Percentiles rank a stretch among this genome's conserved stretches.
These are phyloP conservation scores for Talaromyces sp. DNA, from an alignment of 2,329 filamentous ascomycete genomes.

Conservation along the genomic window DNA sequence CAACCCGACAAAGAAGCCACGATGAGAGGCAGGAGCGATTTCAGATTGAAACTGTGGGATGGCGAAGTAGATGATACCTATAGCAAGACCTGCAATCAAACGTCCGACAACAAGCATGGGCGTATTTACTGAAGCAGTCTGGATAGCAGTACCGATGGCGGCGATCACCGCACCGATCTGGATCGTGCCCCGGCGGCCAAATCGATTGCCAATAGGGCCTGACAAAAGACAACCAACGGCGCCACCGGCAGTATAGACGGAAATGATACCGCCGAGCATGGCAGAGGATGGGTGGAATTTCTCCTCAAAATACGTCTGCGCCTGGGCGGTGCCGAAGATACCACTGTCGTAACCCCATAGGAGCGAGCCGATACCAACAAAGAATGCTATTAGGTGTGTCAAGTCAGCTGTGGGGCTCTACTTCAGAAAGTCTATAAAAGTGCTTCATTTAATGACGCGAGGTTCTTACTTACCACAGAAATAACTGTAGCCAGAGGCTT, in stretches of 20 bases:
- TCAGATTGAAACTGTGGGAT: slow-evolving; percentile 39
- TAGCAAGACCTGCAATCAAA: slow-evolving; percentile 40
- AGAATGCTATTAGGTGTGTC: neutral
- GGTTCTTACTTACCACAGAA: neutral
- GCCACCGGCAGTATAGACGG: neutral
- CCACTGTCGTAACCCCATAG: neutral
- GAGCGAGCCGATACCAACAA: neutral
- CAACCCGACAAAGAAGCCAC: slow-evolving; percentile 23
- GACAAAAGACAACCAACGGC: neutral
- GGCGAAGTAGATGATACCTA: slow-evolving; percentile 39
- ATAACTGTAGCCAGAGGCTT: neutral
- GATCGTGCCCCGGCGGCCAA: slow-evolving; percentile 46
- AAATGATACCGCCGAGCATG: neutral
- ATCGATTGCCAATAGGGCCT: slow-evolving; percentile 15
- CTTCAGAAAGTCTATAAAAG: neutral
- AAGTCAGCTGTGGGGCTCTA: neutral
- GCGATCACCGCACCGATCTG: slow-evolving; percentile 37
- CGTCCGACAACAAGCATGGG: slow-evolving; percentile 35
- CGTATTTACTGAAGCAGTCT: slow-evolving; percentile 30
- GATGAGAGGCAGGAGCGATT: slow-evolving; percentile 36
- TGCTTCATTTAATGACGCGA: neutral
- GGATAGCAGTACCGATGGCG: slow-evolving; percentile 46
- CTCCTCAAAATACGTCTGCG: neutral
- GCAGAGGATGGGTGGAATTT: neutral
- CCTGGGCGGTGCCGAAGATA: neutral